Base-by-base conservation (phyloP, 2,329 filamentous ascomycete genomes). In the Ophiostoma sp. region DNA sequence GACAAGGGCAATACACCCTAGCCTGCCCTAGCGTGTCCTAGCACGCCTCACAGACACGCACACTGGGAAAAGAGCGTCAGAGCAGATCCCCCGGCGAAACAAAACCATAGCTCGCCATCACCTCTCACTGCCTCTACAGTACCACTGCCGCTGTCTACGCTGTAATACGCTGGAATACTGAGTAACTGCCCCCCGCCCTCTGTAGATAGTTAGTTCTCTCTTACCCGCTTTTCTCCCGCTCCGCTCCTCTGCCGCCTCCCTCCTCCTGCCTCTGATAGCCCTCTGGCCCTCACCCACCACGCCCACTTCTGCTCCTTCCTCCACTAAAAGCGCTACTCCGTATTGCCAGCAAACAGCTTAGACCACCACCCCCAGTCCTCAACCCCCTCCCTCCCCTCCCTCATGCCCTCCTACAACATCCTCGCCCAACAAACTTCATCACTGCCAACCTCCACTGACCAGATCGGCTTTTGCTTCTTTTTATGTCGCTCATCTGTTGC, bases 401-500 rank as follows among this genome's bases (percentile, higher is more conserved):
- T 41, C 39, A 41, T 15, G 15, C 39, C 39, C 39, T 65, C 65
- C 62, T 65, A 60, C 23, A 62, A 62, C 35, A 54, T 33, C 48
- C 62, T 70, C 68, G 44, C 69, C 66, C 67, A 67, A 72, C 62
- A 68, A 70, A 67, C 68, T 31, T 44, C 66, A 66, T 66, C 48
- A 31, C 54, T 33, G 60, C 67, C 70, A 67, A 69, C 67, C 64
- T 60, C 62, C 64, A 5, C 44, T 48, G 41, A 36, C 6, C n/a
- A 31, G 36, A 64, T n/a, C 60, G 8, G 60, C 60, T 67, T 31
- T 15, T 52, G 52, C 54, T 60, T 52, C 68, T 67, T 60, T 65
- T 27, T 54, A 23, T 27, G 13, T 48, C 44, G 17, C 44, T 7
- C 44, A n/a, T 5, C 44, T 60, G 6, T 39, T 31, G 64, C 23